phyloP scores from a whole-genome alignment of 2,329 filamentous ascomycete genomes.

The Ophiostoma sp. region DNA sequence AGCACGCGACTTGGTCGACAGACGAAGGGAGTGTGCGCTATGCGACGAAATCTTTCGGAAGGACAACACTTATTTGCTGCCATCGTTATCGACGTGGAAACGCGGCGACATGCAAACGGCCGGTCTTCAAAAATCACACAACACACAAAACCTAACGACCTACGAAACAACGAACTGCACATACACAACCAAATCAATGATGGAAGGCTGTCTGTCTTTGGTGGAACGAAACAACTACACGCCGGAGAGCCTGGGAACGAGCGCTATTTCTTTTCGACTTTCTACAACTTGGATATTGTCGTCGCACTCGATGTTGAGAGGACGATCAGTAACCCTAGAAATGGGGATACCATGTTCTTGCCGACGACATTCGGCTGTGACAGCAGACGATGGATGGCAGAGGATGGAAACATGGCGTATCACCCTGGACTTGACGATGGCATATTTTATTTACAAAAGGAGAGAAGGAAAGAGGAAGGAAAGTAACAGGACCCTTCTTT shows the following conservation, averaged over 20 bases:
- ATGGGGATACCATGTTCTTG: neutral
- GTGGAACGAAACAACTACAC: neutral
- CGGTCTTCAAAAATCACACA: neutral
- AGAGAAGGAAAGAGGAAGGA: neutral
- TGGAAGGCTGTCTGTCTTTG: neutral
- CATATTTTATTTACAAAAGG: neutral
- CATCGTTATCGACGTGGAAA: neutral
- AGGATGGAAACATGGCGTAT: neutral
- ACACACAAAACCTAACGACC: neutral
- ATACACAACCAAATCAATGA: neutral
- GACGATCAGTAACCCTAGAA: neutral
- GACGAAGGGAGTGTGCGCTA: neutral
- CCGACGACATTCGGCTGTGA: neutral
- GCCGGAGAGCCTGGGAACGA: neutral
- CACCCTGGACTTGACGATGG: neutral
- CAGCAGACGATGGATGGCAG: neutral
- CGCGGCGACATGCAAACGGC: neutral
- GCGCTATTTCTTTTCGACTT: neutral
- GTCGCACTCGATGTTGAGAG: neutral
- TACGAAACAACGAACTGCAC: neutral
- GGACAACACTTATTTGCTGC: neutral
- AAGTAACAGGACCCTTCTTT: neutral
- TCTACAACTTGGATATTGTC: neutral
- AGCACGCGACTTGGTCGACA: neutral
- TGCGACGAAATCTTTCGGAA: neutral